Evolutionary conservation across 305 asterid genomes (phyloP).

Genomic region (Fraxinus nigra): DNA sequence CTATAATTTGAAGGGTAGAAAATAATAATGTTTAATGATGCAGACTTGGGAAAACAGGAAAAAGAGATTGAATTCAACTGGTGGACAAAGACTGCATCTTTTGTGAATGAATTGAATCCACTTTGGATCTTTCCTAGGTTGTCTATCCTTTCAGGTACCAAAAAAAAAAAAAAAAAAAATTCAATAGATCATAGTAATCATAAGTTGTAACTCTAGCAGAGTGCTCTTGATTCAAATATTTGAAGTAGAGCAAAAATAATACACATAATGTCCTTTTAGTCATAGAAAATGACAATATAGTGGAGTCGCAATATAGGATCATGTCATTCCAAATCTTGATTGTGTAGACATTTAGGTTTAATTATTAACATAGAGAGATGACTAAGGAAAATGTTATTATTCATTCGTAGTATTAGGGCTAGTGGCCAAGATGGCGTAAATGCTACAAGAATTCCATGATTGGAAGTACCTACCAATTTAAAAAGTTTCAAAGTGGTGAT

Average conservation of each 20-base stretch:
- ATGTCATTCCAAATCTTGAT: background rate
- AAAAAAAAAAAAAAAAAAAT: too few relatives aligned
- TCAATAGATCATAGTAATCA: background rate
- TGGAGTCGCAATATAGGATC: background rate
- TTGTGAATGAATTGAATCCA: background rate
- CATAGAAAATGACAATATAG: background rate
- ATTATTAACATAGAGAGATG: background rate
- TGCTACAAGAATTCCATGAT: background rate
- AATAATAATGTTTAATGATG: background rate
- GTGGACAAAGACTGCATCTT: background rate
- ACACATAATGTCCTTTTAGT: background rate
- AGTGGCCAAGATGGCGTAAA: background rate
- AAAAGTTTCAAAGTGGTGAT: background rate
- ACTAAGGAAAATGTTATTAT: background rate
- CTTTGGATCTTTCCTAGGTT: background rate
- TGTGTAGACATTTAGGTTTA: background rate
- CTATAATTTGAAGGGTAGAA: background rate
- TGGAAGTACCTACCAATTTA: background rate
- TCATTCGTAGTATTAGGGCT: background rate
- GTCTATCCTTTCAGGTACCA: background rate
- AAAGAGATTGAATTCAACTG: background rate
- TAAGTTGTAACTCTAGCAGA: background rate
- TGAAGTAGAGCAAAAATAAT: background rate
- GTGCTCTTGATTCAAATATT: background rate
- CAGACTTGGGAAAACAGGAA: background rate